Evolutionary conservation across 768 basidiomycete species (phyloP).

Genomic region (Leccinum broughii): DNA sequence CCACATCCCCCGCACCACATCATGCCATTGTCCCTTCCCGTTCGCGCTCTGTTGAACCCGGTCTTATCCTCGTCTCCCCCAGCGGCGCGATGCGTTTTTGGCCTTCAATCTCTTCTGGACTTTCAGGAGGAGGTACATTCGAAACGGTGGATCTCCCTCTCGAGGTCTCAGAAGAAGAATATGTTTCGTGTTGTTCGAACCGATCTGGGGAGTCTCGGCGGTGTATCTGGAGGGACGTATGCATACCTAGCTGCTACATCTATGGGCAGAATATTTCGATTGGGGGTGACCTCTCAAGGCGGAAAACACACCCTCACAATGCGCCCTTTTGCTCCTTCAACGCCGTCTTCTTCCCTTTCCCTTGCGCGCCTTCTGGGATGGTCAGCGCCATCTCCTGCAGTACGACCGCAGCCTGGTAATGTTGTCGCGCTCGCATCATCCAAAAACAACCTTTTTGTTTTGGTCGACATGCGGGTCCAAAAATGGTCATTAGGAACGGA

Average conservation of each 20-base stretch:
- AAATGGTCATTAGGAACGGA: constrained; percentile 61
- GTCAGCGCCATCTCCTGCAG: constrained; percentile 39
- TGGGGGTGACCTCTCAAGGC: constrained; percentile 63
- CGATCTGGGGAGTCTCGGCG: constrained; percentile 47
- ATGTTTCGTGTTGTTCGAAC: constrained; percentile 66
- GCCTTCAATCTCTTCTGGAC: constrained; percentile 83
- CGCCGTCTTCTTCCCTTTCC: constrained; percentile 42
- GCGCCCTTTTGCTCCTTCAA: constrained; percentile 58
- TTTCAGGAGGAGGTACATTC: constrained; percentile 73
- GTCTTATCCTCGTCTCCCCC: constrained; percentile 74
- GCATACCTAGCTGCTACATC: constrained; percentile 67
- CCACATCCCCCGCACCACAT: constrained; percentile 51
- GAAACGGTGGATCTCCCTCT: constrained; percentile 49
- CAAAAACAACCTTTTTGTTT: constrained; percentile 63
- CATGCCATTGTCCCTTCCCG: constrained; percentile 66
- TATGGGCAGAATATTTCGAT: constrained; percentile 61
- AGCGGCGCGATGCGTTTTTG: constrained; percentile 80
- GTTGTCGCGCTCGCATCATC: constrained; percentile 60
- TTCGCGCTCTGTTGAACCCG: constrained; percentile 60
- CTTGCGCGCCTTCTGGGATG: constrained; percentile 44
- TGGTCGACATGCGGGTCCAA: constrained; percentile 68
- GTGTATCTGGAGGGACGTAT: constrained; percentile 10
- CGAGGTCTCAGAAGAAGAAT: constrained; percentile 49
- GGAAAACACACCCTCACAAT: constrained; percentile 64
- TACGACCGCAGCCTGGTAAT: constrained; percentile 54